Evolutionary conservation across 1,284 basidiomycete genomes (phyloP).

Genomic region (Xerocomus nothofagi): DNA sequence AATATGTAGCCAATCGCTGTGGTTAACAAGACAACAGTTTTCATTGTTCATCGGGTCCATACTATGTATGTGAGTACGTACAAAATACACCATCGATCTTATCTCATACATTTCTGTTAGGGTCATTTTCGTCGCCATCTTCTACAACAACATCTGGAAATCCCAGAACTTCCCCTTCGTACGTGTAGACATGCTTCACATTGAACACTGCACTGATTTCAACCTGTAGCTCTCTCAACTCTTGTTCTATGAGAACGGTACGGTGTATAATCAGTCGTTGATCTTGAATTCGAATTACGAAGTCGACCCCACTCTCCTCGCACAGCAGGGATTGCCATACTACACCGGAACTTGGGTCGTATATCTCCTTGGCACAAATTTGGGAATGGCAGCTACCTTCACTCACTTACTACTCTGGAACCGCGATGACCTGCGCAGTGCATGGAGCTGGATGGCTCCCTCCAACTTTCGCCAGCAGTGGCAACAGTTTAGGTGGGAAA

Average conservation of each 20-base stretch:
- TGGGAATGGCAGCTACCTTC: constrained; percentile 47
- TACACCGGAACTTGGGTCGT: constrained; percentile 43
- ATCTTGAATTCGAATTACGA: constrained; percentile 51
- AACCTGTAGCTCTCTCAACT: constrained; percentile 44
- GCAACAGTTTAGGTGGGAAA: constrained; percentile 23
- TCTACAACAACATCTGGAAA: constrained; percentile 49
- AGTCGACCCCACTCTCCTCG: constrained; percentile 45
- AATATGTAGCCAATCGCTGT: not conserved
- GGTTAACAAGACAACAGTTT: constrained; percentile 26
- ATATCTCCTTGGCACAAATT: constrained; percentile 29
- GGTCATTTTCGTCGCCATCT: constrained; percentile 43
- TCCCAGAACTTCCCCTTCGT: constrained; percentile 52
- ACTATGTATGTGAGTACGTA: constrained; percentile 43
- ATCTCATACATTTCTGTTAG: constrained; percentile 26
- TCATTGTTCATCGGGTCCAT: constrained; percentile 45
- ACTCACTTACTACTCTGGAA: constrained; percentile 56
- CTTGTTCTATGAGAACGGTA: constrained; percentile 52
- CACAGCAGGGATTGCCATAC: constrained; percentile 42
- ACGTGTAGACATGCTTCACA: not conserved
- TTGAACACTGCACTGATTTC: not conserved
- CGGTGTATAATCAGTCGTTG: constrained; percentile 44
- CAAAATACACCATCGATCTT: not conserved
- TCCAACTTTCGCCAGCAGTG: constrained; percentile 25
- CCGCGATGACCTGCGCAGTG: constrained; percentile 40
- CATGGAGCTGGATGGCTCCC: constrained; percentile 47